These are phyloP conservation scores for Bondarzewia mesenterica DNA, from an alignment of 1,284 basidiomycete genomes.

Conservation along the genomic window DNA sequence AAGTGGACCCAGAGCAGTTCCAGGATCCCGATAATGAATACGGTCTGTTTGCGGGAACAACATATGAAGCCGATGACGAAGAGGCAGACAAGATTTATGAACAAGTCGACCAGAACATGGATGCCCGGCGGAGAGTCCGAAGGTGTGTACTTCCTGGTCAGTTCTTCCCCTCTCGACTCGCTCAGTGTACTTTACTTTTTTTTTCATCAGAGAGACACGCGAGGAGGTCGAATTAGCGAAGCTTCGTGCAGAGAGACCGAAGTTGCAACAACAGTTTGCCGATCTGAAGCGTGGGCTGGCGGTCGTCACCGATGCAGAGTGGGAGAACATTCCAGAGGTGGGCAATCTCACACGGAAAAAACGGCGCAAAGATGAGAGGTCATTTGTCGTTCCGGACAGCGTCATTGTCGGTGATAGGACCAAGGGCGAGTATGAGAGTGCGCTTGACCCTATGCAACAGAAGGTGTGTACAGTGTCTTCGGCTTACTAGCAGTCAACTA, in stretches of 20 bases:
- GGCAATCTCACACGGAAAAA: constrained; percentile 93
- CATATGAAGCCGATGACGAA: constrained; percentile 96
- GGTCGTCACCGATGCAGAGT: constrained; percentile 84
- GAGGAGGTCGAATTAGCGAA: constrained; percentile 69
- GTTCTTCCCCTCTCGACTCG: constrained; percentile 22
- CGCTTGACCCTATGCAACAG: constrained; percentile 66
- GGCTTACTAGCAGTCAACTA: neutral
- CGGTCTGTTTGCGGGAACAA: constrained; percentile 91
- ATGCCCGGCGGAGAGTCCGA: constrained; percentile 71
- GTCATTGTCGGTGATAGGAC: constrained; percentile 80
- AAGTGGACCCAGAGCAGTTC: constrained; percentile 82
- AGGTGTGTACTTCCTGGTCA: constrained; percentile 56
- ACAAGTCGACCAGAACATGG: constrained; percentile 84
- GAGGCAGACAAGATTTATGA: constrained; percentile 97
- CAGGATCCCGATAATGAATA: constrained; percentile 98
- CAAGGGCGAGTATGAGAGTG: constrained; percentile 69
- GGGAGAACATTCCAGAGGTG: constrained; percentile 94
- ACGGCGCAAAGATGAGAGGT: constrained; percentile 77
- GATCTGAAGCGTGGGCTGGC: constrained; percentile 90
- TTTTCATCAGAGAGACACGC: constrained; percentile 54
- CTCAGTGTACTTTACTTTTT: constrained; percentile 17
- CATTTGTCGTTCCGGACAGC: constrained; percentile 89
- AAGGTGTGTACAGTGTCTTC: constrained; percentile 32
- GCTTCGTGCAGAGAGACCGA: constrained; percentile 74
- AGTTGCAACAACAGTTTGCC: constrained; percentile 90